Evolutionary conservation across 2,329 filamentous ascomycete genomes (phyloP), one percentile per base, ranked within the genome.

Genomic region (Fusarium falciforme): DNA sequence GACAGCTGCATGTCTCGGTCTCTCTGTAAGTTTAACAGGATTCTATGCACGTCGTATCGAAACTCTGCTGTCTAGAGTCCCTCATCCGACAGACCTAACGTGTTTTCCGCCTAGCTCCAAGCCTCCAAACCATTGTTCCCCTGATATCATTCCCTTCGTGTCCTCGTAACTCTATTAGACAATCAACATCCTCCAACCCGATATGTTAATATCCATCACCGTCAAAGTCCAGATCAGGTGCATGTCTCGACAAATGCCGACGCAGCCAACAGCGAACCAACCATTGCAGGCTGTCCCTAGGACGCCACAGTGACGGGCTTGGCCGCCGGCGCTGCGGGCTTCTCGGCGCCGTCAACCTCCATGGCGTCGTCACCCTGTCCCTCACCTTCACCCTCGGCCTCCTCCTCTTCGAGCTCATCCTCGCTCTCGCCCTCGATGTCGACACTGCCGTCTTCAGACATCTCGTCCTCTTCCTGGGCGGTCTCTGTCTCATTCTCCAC

Each of bases 341-440:
- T 84, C 36, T 84, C 84, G 49, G 75, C 67, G 60, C 76, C 78
- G 70, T 89, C 87, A 54, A 89, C 84, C 58, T 89, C 87, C 87
- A 89, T 88, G 57, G 84, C 85, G 67, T 85, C 86, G 58, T 83
- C 83, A n/a, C 60, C 79, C 12, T 36, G 62, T 40, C 65, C 80
- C 57, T 80, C 82, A 9, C 61, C 80, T 67, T 82, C 80, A 33
- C 64, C 82, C 69, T 84, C 84, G 17, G 16, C 40, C 27, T 73
- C 85, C 82, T 93, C 92, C 68, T 93, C 91, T 62, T 92, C 90
- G 27, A 94, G 90, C 70, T 91, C 91, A 35, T 93, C 93, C 75
- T 91, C 91, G 77, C 91, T 94, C 82, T 95, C 93, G 64, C 91
- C 92, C 79, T 94, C 93, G 54, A 95, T 90, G 80, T 95, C 93